Evolutionary conservation across 2,329 filamentous ascomycete genomes (phyloP).

Genomic region (Lachnellula occidentalis): DNA sequence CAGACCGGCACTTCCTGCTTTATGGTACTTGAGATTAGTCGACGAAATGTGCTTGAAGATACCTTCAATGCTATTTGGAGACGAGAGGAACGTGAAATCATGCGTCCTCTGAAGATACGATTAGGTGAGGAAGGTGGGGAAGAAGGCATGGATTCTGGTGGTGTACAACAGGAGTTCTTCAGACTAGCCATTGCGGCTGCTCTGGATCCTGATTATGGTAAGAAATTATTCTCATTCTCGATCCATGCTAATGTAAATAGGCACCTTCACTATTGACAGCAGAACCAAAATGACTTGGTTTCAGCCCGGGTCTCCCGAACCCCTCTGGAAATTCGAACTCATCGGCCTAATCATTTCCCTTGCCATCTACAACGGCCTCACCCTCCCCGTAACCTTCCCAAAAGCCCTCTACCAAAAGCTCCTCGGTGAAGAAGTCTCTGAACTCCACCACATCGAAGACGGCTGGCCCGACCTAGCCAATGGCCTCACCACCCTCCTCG

Average conservation of each 20-base stretch:
- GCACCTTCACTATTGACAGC: constrained; percentile 73
- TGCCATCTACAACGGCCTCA: constrained; percentile 89
- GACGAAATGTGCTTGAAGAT: constrained; percentile 64
- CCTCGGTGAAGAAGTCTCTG: constrained; percentile 61
- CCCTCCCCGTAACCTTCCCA: constrained; percentile 84
- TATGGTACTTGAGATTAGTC: constrained; percentile 62
- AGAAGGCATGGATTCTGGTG: constrained; percentile 87
- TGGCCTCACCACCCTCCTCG: constrained; percentile 65
- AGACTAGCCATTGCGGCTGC: constrained; percentile 75
- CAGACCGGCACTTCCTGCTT: constrained; percentile 65
- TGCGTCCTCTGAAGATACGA: constrained; percentile 82
- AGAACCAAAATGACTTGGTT: constrained; percentile 84
- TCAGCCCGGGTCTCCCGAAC: constrained; percentile 72
- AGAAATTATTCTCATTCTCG: constrained; percentile 20
- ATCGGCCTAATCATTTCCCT: constrained; percentile 83
- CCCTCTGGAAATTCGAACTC: constrained; percentile 85
- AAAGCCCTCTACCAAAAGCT: constrained; percentile 77
- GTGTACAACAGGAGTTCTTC: constrained; percentile 96
- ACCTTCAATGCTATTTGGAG: constrained; percentile 87
- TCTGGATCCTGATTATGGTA: constrained; percentile 68
- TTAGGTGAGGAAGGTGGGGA: constrained; percentile 79
- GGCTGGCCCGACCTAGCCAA: constrained; percentile 80
- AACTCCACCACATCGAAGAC: constrained; percentile 72
- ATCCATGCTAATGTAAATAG: constrained; percentile 25
- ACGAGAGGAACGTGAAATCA: constrained; percentile 72